Evolutionary conservation across 106 monocot genomes (phyloP).

Genomic region (Dactylorhiza incarnata): DNA sequence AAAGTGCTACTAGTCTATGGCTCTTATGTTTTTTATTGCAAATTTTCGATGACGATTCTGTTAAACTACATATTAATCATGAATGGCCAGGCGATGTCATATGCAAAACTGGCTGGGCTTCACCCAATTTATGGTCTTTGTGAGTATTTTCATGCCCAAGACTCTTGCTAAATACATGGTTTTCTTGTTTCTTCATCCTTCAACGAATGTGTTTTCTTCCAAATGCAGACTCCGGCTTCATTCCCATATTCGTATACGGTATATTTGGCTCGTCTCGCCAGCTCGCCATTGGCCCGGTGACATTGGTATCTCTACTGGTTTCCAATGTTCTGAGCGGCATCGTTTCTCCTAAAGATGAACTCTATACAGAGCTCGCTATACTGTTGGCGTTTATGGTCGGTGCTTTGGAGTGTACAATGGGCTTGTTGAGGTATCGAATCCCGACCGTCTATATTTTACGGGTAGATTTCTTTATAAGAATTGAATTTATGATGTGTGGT

Average conservation of each 20-base stretch:
- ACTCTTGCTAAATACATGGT: background rate
- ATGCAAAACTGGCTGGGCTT: slow-evolving; percentile 86
- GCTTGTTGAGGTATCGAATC: slow-evolving; percentile 40
- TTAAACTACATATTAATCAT: background rate
- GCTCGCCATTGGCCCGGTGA: slow-evolving; percentile 83
- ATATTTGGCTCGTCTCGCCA: slow-evolving; percentile 86
- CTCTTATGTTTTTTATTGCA: no score
- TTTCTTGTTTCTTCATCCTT: background rate
- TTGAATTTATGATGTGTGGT: background rate
- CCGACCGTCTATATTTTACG: background rate
- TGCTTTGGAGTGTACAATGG: slow-evolving; percentile 75
- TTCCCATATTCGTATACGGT: slow-evolving; percentile 73
- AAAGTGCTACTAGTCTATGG: no score
- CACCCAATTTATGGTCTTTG: slow-evolving; percentile 95
- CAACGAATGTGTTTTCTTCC: background rate
- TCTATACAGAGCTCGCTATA: slow-evolving; percentile 80
- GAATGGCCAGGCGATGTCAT: slow-evolving; percentile 71
- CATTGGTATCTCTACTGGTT: slow-evolving; percentile 71
- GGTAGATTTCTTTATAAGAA: background rate
- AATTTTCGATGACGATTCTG: background rate
- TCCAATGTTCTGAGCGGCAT: slow-evolving; percentile 69
- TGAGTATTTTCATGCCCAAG: slow-evolving; percentile 29
- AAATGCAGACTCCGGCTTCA: slow-evolving; percentile 73
- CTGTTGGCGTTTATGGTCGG: slow-evolving; percentile 86
- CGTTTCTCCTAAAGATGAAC: slow-evolving; percentile 50